phyloP scores from a whole-genome alignment of 495 filamentous ascomycete species.

The Immersiella caudata region DNA sequence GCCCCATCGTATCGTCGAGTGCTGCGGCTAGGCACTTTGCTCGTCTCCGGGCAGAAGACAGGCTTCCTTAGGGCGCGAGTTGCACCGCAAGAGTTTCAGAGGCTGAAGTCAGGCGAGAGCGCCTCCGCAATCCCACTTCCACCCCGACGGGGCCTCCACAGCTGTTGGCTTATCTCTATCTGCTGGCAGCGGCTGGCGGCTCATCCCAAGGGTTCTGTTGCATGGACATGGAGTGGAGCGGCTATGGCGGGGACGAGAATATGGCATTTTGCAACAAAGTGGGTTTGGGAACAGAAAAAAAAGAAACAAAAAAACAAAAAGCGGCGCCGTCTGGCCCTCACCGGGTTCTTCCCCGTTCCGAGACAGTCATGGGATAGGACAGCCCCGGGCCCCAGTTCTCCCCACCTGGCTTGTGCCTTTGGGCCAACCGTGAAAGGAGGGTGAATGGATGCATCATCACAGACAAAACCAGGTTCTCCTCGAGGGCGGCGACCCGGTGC shows the following conservation, averaged over 20 bases:
- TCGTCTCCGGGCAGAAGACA: neutral
- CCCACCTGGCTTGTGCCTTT: conserved; percentile 6
- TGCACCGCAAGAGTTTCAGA: neutral
- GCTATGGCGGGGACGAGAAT: neutral
- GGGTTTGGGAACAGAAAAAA: conserved; percentile 1
- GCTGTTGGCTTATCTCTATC: conserved; percentile 6
- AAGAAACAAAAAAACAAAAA: conserved; percentile 17
- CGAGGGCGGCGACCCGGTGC: neutral
- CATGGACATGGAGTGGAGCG: neutral
- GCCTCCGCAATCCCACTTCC: neutral
- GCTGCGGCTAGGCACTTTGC: neutral
- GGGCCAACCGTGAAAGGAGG: neutral
- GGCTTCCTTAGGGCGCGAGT: neutral
- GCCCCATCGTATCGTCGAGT: neutral
- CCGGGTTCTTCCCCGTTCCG: conserved; percentile 20
- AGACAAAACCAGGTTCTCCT: conserved; percentile 15
- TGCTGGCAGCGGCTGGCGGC: neutral
- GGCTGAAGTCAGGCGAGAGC: neutral
- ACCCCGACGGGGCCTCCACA: conserved; percentile 3
- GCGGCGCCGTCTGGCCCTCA: conserved; percentile 8
- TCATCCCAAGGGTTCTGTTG: neutral
- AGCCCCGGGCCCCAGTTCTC: conserved; percentile 13
- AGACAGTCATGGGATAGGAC: conserved; percentile 7
- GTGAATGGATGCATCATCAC: conserved; percentile 19
- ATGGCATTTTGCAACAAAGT: neutral